Evolutionary conservation across 169 alveolate genomes (phyloP).

Genomic region (Amoebophrya sp.): DNA sequence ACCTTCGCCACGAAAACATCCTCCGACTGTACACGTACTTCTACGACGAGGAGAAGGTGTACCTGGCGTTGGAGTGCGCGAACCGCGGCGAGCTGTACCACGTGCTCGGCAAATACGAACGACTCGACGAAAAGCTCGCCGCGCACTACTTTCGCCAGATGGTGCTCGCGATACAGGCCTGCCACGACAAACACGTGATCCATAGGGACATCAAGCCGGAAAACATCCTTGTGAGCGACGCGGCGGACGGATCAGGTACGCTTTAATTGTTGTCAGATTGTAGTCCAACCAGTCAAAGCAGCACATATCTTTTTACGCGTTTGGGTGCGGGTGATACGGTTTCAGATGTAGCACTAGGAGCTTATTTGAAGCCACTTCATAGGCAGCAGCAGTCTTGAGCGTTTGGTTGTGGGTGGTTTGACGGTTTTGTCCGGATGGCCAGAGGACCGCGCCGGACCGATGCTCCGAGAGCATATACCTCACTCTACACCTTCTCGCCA

Average conservation of each 20-base stretch:
- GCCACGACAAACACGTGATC: constrained; percentile 62
- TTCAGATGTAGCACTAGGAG: too few relatives aligned
- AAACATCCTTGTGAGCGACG: constrained; percentile 47
- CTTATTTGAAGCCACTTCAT: too few relatives aligned
- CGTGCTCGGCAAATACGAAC: constrained; percentile 27
- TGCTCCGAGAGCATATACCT: too few relatives aligned
- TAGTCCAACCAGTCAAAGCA: too few relatives aligned
- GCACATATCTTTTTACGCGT: too few relatives aligned
- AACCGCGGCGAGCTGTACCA: constrained; percentile 58
- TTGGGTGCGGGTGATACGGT: constrained; percentile 53
- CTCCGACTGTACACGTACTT: constrained; percentile 63
- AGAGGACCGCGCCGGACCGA: too few relatives aligned
- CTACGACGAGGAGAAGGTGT: constrained; percentile 66
- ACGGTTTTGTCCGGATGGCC: too few relatives aligned
- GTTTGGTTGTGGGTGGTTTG: too few relatives aligned
- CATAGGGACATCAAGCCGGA: constrained; percentile 85
- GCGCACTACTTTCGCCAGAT: constrained; percentile 53
- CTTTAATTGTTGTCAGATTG: too few relatives aligned
- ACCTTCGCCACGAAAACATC: constrained; percentile 61
- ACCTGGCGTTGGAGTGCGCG: constrained; percentile 73
- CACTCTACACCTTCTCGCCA: too few relatives aligned
- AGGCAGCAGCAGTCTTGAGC: too few relatives aligned
- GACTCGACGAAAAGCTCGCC: constrained; percentile 33
- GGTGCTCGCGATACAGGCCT: constrained; percentile 54
- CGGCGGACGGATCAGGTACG: too few relatives aligned